phyloP scores from a whole-genome alignment of 495 filamentous ascomycete species.

The Neurospora sp. region DNA sequence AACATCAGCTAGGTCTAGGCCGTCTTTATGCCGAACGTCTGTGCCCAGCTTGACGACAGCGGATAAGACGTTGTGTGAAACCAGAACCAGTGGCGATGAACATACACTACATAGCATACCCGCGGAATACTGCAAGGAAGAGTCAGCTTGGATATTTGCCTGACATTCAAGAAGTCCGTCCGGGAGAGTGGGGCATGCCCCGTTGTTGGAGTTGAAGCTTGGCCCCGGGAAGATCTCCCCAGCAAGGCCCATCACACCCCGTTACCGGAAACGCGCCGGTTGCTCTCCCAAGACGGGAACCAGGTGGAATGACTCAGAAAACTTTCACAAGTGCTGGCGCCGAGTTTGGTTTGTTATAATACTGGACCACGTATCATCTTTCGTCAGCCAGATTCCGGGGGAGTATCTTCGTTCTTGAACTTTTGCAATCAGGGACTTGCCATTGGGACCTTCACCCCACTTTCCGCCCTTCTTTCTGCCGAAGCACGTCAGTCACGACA shows the following conservation, averaged over 20 bases:
- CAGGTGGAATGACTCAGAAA: not conserved
- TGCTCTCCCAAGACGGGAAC: not conserved
- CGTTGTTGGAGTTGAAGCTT: not conserved
- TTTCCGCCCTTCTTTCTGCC: constrained; percentile 2
- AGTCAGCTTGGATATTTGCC: not conserved
- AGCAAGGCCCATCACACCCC: not conserved
- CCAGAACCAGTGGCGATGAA: not conserved
- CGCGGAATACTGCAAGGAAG: not conserved
- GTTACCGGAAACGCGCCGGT: not conserved
- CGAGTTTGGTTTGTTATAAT: not conserved
- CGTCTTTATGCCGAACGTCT: not conserved
- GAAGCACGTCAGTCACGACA: not conserved
- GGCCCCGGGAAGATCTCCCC: not conserved
- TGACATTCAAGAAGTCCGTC: not conserved
- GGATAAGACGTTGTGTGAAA: not conserved
- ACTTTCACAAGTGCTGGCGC: not conserved
- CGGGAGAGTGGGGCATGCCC: not conserved
- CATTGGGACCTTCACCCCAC: not conserved
- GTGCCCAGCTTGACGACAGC: not conserved
- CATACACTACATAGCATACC: not conserved
- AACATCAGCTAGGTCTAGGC: not conserved
- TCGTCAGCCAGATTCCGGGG: not conserved
- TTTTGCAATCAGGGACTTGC: not conserved
- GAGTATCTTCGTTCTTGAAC: not conserved
- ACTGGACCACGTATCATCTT: not conserved